Conservation (phyloP, 2,329 filamentous ascomycete genomes). For the Trichoderma arundinaceum region DNA sequence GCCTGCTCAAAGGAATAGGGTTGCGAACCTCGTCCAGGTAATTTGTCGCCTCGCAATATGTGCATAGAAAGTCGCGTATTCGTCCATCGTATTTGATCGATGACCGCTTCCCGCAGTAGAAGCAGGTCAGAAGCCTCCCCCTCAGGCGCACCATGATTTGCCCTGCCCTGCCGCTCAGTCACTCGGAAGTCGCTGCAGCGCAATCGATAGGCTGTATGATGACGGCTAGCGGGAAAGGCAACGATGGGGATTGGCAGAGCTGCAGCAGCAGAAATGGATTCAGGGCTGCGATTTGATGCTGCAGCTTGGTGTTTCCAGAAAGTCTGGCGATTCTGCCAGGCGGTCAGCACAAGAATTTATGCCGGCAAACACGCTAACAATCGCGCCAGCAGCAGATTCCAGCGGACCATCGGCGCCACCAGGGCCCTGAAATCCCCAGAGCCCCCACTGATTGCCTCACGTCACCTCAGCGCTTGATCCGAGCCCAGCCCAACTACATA, state of each 20-base stretch:
- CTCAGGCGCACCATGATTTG: constrained; percentile 52
- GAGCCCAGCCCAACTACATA: too few relatives aligned
- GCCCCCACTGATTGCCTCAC: constrained; percentile 29
- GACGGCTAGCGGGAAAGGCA: constrained; percentile 4
- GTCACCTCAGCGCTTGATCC: constrained; percentile 28
- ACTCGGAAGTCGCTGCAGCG: neutral
- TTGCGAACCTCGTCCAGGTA: constrained; percentile 78
- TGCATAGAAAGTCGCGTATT: constrained; percentile 73
- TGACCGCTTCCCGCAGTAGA: constrained; percentile 80
- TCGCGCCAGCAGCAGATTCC: constrained; percentile 13
- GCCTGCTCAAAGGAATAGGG: neutral
- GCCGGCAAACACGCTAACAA: constrained; percentile 5
- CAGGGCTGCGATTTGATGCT: constrained; percentile 7
- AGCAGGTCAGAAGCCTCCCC: constrained; percentile 67
- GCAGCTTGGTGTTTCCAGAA: constrained; percentile 31
- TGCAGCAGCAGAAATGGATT: neutral
- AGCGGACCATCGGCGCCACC: constrained; percentile 25
- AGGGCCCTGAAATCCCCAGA: constrained; percentile 15
- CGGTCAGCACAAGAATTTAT: constrained; percentile 37
- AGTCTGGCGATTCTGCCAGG: constrained; percentile 45
- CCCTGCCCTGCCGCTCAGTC: neutral
- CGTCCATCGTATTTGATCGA: constrained; percentile 62
- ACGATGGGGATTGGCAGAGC: constrained; percentile 18
- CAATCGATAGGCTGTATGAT: neutral
- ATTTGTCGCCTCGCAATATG: constrained; percentile 83